Conservation (phyloP, 2,329 filamentous ascomycete species). For the Blastomyces parvus region DNA sequence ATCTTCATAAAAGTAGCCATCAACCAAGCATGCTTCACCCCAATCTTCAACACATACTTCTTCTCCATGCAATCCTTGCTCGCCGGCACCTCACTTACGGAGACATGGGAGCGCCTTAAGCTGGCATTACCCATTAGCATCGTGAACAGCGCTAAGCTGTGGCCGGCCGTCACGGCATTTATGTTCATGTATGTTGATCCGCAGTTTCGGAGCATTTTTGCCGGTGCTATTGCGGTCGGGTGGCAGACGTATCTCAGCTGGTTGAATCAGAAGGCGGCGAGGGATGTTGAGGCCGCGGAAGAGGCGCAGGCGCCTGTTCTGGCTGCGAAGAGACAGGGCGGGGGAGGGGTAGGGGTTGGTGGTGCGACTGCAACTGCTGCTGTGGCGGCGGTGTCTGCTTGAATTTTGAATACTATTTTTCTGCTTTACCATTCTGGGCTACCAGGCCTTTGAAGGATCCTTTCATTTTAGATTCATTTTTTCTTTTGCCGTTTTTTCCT, state of each 20-base stretch:
- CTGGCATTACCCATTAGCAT: conserved; percentile 68
- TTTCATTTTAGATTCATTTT: not conserved
- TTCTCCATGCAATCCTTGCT: conserved; percentile 70
- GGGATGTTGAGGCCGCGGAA: conserved; percentile 37
- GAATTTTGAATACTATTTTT: not conserved
- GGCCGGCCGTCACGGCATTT: conserved; percentile 79
- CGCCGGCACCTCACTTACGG: conserved; percentile 54
- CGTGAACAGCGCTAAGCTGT: conserved; percentile 73
- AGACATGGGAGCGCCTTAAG: conserved; percentile 60
- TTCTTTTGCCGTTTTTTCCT: not conserved
- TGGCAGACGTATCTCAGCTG: conserved; percentile 89
- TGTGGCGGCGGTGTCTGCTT: not conserved
- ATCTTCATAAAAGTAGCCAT: conserved; percentile 67
- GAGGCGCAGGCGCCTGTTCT: conserved; percentile 10
- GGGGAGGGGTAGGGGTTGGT: not conserved
- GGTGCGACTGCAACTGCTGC: not conserved
- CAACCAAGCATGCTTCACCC: conserved; percentile 73
- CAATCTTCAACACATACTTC: conserved; percentile 74
- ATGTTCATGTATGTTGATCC: conserved; percentile 75
- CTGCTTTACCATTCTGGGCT: not conserved
- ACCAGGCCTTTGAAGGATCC: not conserved
- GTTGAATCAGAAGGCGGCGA: conserved; percentile 65
- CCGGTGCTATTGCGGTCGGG: conserved; percentile 67
- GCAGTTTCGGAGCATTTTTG: conserved; percentile 71
- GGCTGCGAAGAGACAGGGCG: conserved; percentile 6